Conservation (phyloP, 306 rosid species). For the Vachellia collinsii region DNA sequence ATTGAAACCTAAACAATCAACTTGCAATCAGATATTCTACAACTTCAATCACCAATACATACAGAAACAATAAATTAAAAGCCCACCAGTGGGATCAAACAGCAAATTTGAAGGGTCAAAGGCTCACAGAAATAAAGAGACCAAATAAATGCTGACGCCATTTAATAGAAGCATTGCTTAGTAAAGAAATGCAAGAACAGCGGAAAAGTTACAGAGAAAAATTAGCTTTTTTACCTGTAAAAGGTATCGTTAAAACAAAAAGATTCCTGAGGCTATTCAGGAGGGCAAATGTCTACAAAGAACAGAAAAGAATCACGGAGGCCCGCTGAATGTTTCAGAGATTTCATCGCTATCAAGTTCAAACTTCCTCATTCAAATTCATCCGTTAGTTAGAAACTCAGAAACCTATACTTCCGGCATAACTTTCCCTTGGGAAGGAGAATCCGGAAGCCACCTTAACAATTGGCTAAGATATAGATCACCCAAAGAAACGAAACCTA, state of each 20-base stretch:
- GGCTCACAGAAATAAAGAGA: neutral
- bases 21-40: slow-evolving; percentile 34
- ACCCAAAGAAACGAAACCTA: slow-evolving; percentile 7
- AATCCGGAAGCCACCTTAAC: slow-evolving; percentile 31
- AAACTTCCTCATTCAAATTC: neutral
- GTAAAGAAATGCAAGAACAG: neutral
- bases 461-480: slow-evolving; percentile 3
- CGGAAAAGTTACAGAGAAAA: neutral
- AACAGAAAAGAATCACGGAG: neutral
- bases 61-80: neutral
- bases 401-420: slow-evolving; percentile 4
- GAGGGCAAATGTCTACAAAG: neutral
- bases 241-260: neutral
- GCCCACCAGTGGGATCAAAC: neutral
- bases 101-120: neutral
- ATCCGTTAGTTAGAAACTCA: neutral
- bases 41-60: neutral
- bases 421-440: neutral
- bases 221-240: neutral
- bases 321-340: neutral
- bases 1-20: slow-evolving; percentile 35
- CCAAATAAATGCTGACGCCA: neutral
- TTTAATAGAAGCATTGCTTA: neutral
- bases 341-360: slow-evolving; percentile 4
- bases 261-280: neutral